phyloP scores from a whole-genome alignment of 2,329 filamentous ascomycete species.

The Scedosporium boydii region DNA sequence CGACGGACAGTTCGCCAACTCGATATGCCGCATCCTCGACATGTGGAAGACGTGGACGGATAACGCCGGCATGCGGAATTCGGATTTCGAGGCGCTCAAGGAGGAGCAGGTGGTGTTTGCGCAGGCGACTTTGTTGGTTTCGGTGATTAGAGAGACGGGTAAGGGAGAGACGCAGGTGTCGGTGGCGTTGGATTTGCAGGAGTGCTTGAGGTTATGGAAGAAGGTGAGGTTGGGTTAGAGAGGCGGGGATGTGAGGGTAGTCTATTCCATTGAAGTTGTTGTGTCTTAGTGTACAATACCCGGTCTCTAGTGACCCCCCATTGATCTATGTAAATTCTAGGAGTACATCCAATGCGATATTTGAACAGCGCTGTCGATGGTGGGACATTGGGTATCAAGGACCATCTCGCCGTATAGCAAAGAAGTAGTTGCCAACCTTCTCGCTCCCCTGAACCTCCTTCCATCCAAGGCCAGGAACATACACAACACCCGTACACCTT shows the following conservation, averaged over 20 bases:
- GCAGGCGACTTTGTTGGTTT: constrained; percentile 36
- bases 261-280: not conserved
- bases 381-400: constrained; percentile 8
- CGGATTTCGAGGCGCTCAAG: constrained; percentile 30
- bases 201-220: constrained; percentile 44
- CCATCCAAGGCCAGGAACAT: constrained; percentile 87
- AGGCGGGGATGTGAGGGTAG: not conserved
- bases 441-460: constrained; percentile 73
- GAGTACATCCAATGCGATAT: not conserved
- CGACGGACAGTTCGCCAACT: constrained; percentile 31
- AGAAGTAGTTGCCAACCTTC: constrained; percentile 91
- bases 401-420: constrained; percentile 55
- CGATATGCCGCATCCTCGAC: constrained; percentile 35
- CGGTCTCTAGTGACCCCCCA: not conserved
- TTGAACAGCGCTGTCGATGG: not conserved
- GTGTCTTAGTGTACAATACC: constrained; percentile 3
- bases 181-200: constrained; percentile 41
- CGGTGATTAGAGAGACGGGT: constrained; percentile 35
- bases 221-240: constrained; percentile 38
- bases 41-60: constrained; percentile 46
- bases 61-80: constrained; percentile 41
- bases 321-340: not conserved
- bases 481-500: constrained; percentile 71
- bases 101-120: constrained; percentile 33
- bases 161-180: constrained; percentile 33